These are phyloP conservation scores for Viola odorata DNA, from an alignment of 345 rosid genomes.

Conservation along the genomic window DNA sequence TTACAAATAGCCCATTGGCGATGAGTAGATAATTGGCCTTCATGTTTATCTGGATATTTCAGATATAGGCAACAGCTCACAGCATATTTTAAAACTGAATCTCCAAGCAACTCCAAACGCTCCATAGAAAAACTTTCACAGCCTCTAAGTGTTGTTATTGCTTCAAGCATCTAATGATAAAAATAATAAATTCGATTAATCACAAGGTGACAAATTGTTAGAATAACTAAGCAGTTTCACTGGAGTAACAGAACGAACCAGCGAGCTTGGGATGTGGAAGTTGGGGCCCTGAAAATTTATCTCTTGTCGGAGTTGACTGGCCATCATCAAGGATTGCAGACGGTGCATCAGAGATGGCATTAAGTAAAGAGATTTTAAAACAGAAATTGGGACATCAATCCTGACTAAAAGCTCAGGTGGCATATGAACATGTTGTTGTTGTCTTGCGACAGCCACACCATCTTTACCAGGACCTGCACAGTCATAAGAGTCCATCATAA, in stretches of 20 bases:
- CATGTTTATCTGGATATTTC: conserved; percentile 54
- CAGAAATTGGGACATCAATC: conserved; percentile 39
- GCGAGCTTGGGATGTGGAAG: conserved; percentile 47
- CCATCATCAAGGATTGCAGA: conserved; percentile 73
- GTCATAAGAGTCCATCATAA: conserved; percentile 16
- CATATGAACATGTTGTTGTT: conserved; percentile 47
- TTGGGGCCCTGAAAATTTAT: conserved; percentile 39
- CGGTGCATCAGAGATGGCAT: conserved; percentile 84
- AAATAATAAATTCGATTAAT: conserved; percentile 1
- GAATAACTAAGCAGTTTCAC: background rate
- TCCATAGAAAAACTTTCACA: conserved; percentile 83
- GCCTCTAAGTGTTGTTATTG: conserved; percentile 66
- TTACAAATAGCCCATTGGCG: conserved; percentile 52
- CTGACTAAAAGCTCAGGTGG: conserved; percentile 81
- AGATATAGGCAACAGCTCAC: conserved; percentile 71
- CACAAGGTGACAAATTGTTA: conserved; percentile 5
- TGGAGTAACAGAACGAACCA: conserved; percentile 39
- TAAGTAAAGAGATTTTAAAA: conserved; percentile 57
- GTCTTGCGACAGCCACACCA: conserved; percentile 31
- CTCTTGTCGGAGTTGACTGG: conserved; percentile 87
- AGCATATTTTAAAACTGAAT: conserved; percentile 79
- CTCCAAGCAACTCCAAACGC: conserved; percentile 95
- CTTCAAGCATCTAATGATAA: conserved; percentile 63
- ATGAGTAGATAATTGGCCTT: conserved; percentile 53
- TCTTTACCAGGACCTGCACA: conserved; percentile 33